These are phyloP conservation scores for Phytophthora podocarpi DNA, from an alignment of 352 stramenopile species.

Conservation along the genomic window DNA sequence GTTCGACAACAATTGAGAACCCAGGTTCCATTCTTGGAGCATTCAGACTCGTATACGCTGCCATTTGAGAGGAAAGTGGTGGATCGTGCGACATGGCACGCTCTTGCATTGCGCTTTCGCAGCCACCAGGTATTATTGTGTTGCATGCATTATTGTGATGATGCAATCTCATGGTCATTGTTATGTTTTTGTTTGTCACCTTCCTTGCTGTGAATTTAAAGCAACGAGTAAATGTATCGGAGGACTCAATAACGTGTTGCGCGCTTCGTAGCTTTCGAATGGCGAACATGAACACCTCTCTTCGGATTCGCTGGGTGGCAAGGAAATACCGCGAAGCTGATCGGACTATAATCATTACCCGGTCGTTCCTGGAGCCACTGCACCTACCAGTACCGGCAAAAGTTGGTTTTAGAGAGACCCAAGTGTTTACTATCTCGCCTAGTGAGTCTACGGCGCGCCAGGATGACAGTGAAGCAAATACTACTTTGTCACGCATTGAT, in stretches of 20 bases:
- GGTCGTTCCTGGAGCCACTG: slow-evolving; percentile 11
- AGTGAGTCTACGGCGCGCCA: neutral
- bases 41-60: slow-evolving; percentile 11
- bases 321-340: slow-evolving; percentile 14
- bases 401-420: slow-evolving; percentile 22
- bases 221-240: neutral
- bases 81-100: slow-evolving; percentile 15
- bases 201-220: no score
- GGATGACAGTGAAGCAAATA: neutral
- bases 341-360: slow-evolving; percentile 17
- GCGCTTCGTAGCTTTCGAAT: slow-evolving; percentile 5
- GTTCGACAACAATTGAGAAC: neutral
- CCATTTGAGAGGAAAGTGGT: slow-evolving; percentile 17
- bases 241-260: slow-evolving; percentile 13
- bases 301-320: slow-evolving; percentile 21
- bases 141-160: neutral
- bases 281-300: neutral
- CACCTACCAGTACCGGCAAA: neutral
- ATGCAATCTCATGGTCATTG: neutral
- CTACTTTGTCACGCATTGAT: neutral
- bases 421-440: slow-evolving; percentile 15
- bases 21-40: slow-evolving; percentile 15
- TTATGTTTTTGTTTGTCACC: neutral
- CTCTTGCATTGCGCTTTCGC: slow-evolving; percentile 12
- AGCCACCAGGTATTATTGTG: slow-evolving; percentile 7